phyloP scores from a whole-genome alignment of 2,329 filamentous ascomycete species.

The Calonectria fujianensis region DNA sequence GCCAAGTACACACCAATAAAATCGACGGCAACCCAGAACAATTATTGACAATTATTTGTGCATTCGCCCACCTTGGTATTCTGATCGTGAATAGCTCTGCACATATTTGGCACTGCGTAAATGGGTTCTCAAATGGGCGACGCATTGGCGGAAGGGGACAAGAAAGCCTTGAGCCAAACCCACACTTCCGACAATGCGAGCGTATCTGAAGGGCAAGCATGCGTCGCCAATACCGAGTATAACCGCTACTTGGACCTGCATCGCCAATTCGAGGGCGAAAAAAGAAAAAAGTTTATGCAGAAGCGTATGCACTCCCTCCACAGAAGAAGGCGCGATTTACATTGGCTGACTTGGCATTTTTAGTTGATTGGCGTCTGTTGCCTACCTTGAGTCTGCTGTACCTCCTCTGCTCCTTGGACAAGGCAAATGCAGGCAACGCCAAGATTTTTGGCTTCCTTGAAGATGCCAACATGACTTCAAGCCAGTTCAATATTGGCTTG shows the following conservation, averaged over 20 bases:
- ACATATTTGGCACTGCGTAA: not conserved
- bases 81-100: not conserved
- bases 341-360: not conserved
- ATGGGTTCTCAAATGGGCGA: not conserved
- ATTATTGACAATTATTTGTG: not conserved
- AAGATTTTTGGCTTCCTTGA: constrained; percentile 7
- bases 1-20: not conserved
- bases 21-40: not conserved
- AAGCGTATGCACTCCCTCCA: not conserved
- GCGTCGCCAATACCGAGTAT: not conserved
- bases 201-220: not conserved
- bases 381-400: not conserved
- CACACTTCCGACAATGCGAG: not conserved
- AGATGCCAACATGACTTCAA: constrained; percentile 4
- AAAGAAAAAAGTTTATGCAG: not conserved
- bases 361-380: constrained; percentile 9
- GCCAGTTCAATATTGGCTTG: constrained; percentile 3
- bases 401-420: constrained; percentile 4
- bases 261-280: constrained; percentile 9
- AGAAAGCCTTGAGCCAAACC: not conserved
- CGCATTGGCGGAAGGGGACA: not conserved
- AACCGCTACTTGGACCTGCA: constrained; percentile 7
- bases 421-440: constrained; percentile 7
- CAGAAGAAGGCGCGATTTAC: not conserved
- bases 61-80: not conserved